A percentile compares a stretch with the other conserved stretches of the same genome.
Evolutionary conservation across 2,329 filamentous ascomycete genomes (phyloP).

Genomic region (Cladosporium colombiae): DNA sequence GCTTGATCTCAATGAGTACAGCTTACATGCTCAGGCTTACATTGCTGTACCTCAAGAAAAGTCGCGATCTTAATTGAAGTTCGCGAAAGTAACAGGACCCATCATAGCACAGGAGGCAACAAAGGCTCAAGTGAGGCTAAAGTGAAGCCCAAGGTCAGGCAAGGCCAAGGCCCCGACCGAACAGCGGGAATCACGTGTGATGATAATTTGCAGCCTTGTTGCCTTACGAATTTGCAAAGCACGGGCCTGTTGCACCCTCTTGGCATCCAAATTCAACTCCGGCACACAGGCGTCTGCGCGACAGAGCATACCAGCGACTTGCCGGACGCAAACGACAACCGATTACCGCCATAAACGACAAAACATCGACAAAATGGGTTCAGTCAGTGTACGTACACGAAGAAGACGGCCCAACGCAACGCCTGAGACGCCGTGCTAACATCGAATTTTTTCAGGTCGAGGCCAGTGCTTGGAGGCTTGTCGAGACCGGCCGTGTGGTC

Average conservation of each 20-base stretch:
- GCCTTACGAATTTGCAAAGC: not conserved
- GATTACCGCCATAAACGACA: not conserved
- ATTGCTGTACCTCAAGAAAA: not conserved
- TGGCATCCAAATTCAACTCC: not conserved
- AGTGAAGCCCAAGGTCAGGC: too few relatives aligned
- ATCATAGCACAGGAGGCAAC: not conserved
- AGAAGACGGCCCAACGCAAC: not conserved
- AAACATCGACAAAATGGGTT: constrained; percentile 35
- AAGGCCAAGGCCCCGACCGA: too few relatives aligned
- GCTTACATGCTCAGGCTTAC: not conserved
- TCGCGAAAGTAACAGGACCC: not conserved
- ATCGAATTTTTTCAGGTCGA: constrained; percentile 36
- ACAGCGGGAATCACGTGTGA: too few relatives aligned
- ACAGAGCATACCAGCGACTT: not conserved
- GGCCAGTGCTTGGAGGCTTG: constrained; percentile 75
- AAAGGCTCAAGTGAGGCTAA: not conserved
- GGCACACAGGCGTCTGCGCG: not conserved
- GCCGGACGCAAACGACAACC: constrained; percentile 1
- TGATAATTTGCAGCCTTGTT: too few relatives aligned
- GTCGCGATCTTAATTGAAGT: not conserved
- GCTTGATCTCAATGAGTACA: not conserved
- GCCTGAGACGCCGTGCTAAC: not conserved
- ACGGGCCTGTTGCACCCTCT: not conserved
- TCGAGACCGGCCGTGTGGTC: constrained; percentile 97
- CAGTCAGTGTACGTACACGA: constrained; percentile 21